Evolutionary conservation across 2,329 filamentous ascomycete species (phyloP).

Genomic region (Lecanicillium sp.): DNA sequence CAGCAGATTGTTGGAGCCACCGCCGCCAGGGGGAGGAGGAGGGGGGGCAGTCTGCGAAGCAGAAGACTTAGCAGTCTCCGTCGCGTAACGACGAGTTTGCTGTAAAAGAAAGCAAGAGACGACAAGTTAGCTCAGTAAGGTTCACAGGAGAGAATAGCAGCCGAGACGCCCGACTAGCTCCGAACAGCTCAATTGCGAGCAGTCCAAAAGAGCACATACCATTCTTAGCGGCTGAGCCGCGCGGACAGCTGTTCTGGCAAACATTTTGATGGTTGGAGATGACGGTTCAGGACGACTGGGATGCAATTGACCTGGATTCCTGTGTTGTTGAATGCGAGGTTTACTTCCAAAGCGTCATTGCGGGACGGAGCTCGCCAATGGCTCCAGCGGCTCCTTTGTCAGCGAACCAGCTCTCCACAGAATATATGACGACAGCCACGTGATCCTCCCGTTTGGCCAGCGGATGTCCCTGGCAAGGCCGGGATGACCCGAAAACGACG

Average conservation of each 20-base stretch:
- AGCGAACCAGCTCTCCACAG: neutral
- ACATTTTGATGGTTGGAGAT: constrained; percentile 41
- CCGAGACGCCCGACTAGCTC: no score
- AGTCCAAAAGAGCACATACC: constrained; percentile 35
- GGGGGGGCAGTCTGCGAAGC: constrained; percentile 26
- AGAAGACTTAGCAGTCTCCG: constrained; percentile 30
- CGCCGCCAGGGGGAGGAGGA: constrained; percentile 35
- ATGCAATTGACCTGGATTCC: constrained; percentile 13
- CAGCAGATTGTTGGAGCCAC: constrained; percentile 50
- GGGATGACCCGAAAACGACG: no score
- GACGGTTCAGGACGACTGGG: neutral
- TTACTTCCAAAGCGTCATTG: neutral
- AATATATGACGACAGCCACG: neutral
- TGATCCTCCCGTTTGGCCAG: no score
- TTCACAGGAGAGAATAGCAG: no score
- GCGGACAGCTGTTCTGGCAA: constrained; percentile 57
- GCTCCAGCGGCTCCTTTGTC: no score
- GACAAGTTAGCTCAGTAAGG: no score
- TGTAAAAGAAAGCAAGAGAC: no score
- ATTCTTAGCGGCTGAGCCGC: constrained; percentile 56
- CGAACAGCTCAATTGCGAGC: no score
- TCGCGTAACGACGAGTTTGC: constrained; percentile 59
- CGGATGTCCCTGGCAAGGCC: no score
- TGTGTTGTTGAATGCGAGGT: neutral
- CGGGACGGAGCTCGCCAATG: no score